These are phyloP conservation scores for Peronospora tabacina DNA, from an alignment of 352 stramenopile genomes.

Conservation along the genomic window DNA sequence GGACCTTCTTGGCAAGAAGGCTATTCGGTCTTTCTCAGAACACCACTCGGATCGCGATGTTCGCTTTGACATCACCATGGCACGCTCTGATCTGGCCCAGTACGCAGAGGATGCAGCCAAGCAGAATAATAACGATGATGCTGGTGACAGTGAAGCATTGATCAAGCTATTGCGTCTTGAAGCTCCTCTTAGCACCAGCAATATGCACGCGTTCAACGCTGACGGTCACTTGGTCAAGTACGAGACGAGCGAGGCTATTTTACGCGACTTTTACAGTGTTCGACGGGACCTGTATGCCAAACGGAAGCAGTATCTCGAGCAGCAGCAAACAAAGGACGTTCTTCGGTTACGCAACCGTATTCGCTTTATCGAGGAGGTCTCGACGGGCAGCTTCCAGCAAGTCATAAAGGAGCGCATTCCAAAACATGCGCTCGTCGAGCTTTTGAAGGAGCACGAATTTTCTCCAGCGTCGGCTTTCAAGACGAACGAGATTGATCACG, in stretches of 20 bases:
- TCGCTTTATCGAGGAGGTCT: slow-evolving; percentile 95
- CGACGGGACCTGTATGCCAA: slow-evolving; percentile 85
- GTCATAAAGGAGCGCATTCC: slow-evolving; percentile 71
- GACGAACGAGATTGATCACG: slow-evolving; percentile 27
- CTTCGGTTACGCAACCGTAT: slow-evolving; percentile 93
- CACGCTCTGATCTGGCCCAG: slow-evolving; percentile 78
- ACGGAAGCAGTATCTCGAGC: slow-evolving; percentile 73
- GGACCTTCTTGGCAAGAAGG: slow-evolving; percentile 82
- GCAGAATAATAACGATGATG: slow-evolving; percentile 13
- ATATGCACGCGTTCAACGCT: slow-evolving; percentile 97
- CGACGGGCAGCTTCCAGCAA: slow-evolving; percentile 88
- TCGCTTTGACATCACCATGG: slow-evolving; percentile 70
- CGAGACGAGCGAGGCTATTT: slow-evolving; percentile 82
- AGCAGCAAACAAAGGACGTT: slow-evolving; percentile 81
- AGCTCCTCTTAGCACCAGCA: slow-evolving; percentile 90
- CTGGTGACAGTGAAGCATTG: slow-evolving; percentile 42
- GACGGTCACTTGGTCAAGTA: slow-evolving; percentile 90
- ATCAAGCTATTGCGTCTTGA: slow-evolving; percentile 92
- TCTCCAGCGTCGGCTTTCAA: slow-evolving; percentile 46
- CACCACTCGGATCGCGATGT: slow-evolving; percentile 93
- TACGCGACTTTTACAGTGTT: slow-evolving; percentile 91
- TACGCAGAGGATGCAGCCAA: slow-evolving; percentile 34
- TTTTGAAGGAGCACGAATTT: slow-evolving; percentile 46
- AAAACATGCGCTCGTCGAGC: slow-evolving; percentile 45
- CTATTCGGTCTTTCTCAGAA: slow-evolving; percentile 89